phyloP scores from a whole-genome alignment of 441 rosid species.

The Jatropha podagrica region DNA sequence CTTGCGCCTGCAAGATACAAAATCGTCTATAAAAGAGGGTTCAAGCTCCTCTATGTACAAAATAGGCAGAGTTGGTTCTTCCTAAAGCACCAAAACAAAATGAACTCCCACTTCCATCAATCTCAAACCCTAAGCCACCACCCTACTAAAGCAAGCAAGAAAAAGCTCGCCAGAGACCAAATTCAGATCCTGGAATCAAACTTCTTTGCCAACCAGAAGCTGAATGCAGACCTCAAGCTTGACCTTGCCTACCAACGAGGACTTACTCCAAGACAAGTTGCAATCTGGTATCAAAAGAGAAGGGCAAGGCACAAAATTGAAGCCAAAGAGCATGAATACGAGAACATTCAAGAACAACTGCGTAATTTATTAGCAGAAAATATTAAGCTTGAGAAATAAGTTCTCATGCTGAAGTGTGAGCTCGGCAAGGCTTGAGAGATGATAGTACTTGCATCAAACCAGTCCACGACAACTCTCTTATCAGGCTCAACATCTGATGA shows the following conservation, averaged over 20 bases:
- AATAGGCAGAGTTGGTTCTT: not conserved
- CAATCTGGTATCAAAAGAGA: conserved; percentile 42
- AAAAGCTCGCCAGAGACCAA: conserved; percentile 31
- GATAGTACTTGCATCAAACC: conserved; percentile 18
- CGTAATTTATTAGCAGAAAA: conserved; percentile 27
- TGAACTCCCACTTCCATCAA: conserved; percentile 22
- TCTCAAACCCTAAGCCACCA: conserved; percentile 15
- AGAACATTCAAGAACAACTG: conserved; percentile 27
- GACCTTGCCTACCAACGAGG: conserved; percentile 32
- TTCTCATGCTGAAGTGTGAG: conserved; percentile 22
- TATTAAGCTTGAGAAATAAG: conserved; percentile 33
- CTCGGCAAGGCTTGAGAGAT: conserved; percentile 21
- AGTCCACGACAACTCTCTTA: conserved; percentile 9
- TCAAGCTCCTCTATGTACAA: not conserved
- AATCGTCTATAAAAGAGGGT: conserved; percentile 12
- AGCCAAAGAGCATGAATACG: conserved; percentile 18
- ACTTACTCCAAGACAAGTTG: conserved; percentile 33
- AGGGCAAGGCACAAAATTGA: conserved; percentile 29
- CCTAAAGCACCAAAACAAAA: not conserved
- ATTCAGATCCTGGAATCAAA: conserved; percentile 28
- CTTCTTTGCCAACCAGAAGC: conserved; percentile 30
- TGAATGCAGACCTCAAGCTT: conserved; percentile 27
- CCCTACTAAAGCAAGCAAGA: conserved; percentile 20
- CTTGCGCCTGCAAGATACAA: not conserved
- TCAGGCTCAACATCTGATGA: conserved; percentile 22